Evolutionary conservation across 2,329 filamentous ascomycete species (phyloP).

Genomic region (Endocalyx cinctus): DNA sequence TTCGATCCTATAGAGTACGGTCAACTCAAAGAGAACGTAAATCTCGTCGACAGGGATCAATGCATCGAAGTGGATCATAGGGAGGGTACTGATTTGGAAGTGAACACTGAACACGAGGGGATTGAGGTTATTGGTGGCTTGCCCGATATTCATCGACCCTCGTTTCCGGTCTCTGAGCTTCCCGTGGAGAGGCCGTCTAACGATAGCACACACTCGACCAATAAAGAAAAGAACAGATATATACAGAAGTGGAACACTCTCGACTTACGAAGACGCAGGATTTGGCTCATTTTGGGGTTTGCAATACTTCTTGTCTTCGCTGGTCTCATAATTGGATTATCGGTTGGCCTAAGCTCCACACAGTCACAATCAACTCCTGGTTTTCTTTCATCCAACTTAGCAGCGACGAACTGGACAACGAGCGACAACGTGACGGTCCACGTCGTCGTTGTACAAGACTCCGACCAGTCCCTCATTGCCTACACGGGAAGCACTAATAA

Average conservation of each 20-base stretch:
- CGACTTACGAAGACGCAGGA: too few relatives aligned
- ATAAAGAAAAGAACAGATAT: too few relatives aligned
- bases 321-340: too few relatives aligned
- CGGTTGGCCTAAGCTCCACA: too few relatives aligned
- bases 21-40: background rate
- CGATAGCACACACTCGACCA: too few relatives aligned
- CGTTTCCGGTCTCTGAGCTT: background rate
- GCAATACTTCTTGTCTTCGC: too few relatives aligned
- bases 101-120: conserved; percentile 4
- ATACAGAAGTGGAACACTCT: too few relatives aligned
- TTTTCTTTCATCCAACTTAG: too few relatives aligned
- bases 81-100: conserved; percentile 1
- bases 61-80: conserved; percentile 1
- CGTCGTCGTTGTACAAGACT: conserved; percentile 3
- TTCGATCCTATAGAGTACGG: background rate
- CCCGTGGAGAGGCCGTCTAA: too few relatives aligned
- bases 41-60: background rate
- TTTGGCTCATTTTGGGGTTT: too few relatives aligned
- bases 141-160: background rate
- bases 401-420: conserved; percentile 6
- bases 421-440: background rate
- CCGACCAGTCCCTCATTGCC: conserved; percentile 4
- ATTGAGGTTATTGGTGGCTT: conserved; percentile 1
- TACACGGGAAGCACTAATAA: background rate
- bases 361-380: too few relatives aligned